Evolutionary conservation across 2,329 filamentous ascomycete genomes (phyloP).

Genomic region (Bipolaris bicolor): DNA sequence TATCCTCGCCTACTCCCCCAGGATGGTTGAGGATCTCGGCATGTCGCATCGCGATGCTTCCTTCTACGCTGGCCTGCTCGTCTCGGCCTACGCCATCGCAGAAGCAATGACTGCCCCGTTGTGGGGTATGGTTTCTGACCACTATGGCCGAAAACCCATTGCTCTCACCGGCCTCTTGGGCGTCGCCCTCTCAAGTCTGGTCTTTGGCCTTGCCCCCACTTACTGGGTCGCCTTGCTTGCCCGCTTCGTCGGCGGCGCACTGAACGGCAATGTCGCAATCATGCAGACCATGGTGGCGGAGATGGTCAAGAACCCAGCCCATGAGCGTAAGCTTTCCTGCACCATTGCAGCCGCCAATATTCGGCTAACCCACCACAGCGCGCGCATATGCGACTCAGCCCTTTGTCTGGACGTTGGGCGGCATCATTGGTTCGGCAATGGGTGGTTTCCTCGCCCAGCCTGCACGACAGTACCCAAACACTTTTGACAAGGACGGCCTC

Average conservation of each 20-base stretch:
- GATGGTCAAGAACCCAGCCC: conserved; percentile 82
- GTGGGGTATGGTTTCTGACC: conserved; percentile 50
- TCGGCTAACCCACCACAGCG: conserved; percentile 56
- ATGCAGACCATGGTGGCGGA: conserved; percentile 95
- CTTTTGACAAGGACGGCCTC: conserved; percentile 70
- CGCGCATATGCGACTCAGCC: conserved; percentile 90
- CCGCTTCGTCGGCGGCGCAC: conserved; percentile 75
- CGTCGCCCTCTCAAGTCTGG: conserved; percentile 80
- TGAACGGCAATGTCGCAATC: conserved; percentile 92
- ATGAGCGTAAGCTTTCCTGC: conserved; percentile 71
- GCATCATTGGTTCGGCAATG: conserved; percentile 83
- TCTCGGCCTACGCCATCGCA: conserved; percentile 86
- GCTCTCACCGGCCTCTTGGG: conserved; percentile 66
- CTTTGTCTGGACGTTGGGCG: conserved; percentile 90
- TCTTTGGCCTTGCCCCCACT: conserved; percentile 81
- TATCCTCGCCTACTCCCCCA: conserved; percentile 78
- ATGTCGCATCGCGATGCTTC: conserved; percentile 60
- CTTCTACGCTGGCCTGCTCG: conserved; percentile 84
- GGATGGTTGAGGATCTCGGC: conserved; percentile 50
- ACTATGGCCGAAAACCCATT: conserved; percentile 51
- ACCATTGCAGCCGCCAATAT: neutral
- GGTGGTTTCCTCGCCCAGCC: conserved; percentile 87
- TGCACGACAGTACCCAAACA: conserved; percentile 71
- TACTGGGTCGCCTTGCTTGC: conserved; percentile 84
- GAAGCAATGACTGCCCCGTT: conserved; percentile 83